Evolutionary conservation across 2,329 filamentous ascomycete genomes (phyloP), one percentile per base, ranked within the genome.

Genomic region (Epichloe sibirici): DNA sequence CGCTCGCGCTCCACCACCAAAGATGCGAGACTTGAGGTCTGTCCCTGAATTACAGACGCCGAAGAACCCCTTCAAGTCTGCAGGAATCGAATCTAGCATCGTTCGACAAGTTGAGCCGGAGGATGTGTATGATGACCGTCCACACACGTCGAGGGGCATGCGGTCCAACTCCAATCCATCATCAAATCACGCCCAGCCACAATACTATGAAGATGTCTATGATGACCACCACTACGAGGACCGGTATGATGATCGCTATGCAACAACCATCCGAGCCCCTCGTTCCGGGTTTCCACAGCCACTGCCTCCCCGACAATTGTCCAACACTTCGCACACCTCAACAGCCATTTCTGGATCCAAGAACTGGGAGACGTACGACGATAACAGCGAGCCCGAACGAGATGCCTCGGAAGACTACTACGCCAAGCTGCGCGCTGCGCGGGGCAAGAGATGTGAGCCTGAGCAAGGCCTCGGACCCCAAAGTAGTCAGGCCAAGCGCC

Each of bases 311-410:
- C 75, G 88, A 47, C 87, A 91, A 60, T 83, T 85, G 15, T 71
- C 69, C 3, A 61, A 58, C 48, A 84, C 85, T 1, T 90, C 87
- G 42, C 82, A 82, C 58, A 81, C 83, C 0, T 90, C 88, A n/a
- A 88, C 86, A 1, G 77, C 76, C 23, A 76, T 86, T 28, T 89
- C 87, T 5, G 88, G 88, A 1, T 95, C 88, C 3, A 91, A 97
- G 69, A 97, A 97, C 66, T 97, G 91, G 91, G 91, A 97, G 69
- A 95, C 90, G 9, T 97, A 93, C 62, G 90, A 93, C 60, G 88
- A 95, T 65, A 82, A 78, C 58, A 89, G 85, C 56, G 85, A 89
- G 62, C 81, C 84, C 0, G 86, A 89, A 61, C 75, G 77, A 25
- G 90, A 95, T 64, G 79, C 79, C 0, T 83, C 83, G 4, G 88